Evolutionary conservation across 257 asterid species (phyloP).

Genomic region (Cordia subcordata): DNA sequence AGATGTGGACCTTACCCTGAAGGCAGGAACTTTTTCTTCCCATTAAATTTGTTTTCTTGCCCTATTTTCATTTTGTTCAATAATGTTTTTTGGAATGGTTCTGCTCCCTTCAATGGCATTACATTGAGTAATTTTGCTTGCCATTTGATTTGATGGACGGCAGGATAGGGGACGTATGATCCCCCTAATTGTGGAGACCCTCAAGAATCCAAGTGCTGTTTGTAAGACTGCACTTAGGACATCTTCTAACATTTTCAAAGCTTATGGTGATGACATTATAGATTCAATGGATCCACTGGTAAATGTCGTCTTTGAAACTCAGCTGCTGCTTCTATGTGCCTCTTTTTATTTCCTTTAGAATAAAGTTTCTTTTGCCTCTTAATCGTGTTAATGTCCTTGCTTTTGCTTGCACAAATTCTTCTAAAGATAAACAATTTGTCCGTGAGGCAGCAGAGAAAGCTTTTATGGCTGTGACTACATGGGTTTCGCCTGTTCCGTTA

Average conservation of each 20-base stretch:
- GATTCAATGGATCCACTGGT: slow-evolving; percentile 82
- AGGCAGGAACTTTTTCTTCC: slow-evolving; percentile 35
- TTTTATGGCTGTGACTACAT: slow-evolving; percentile 62
- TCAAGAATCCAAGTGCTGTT: slow-evolving; percentile 91
- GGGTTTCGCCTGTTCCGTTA: slow-evolving; percentile 65
- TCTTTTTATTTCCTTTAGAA: slow-evolving; percentile 1
- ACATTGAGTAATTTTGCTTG: slow-evolving; percentile 1
- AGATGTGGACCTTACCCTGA: slow-evolving; percentile 46
- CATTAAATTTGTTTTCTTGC: not conserved
- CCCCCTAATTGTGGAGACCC: slow-evolving; percentile 59
- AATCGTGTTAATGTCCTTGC: slow-evolving; percentile 13
- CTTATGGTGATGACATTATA: slow-evolving; percentile 59
- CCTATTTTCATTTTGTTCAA: not conserved
- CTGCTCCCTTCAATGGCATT: slow-evolving; percentile 1
- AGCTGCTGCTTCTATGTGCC: not conserved
- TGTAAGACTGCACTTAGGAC: slow-evolving; percentile 93
- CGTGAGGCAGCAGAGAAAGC: slow-evolving; percentile 91
- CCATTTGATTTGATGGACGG: slow-evolving; percentile 16
- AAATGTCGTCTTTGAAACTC: slow-evolving; percentile 6
- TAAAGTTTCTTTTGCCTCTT: not conserved
- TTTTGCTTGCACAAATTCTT: slow-evolving; percentile 81
- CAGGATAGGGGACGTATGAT: slow-evolving; percentile 64
- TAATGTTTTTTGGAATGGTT: not conserved
- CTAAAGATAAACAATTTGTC: slow-evolving; percentile 95
- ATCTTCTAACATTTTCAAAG: slow-evolving; percentile 69